phyloP scores from a whole-genome alignment of 2,329 filamentous ascomycete species.

The Diaporthe destruens region DNA sequence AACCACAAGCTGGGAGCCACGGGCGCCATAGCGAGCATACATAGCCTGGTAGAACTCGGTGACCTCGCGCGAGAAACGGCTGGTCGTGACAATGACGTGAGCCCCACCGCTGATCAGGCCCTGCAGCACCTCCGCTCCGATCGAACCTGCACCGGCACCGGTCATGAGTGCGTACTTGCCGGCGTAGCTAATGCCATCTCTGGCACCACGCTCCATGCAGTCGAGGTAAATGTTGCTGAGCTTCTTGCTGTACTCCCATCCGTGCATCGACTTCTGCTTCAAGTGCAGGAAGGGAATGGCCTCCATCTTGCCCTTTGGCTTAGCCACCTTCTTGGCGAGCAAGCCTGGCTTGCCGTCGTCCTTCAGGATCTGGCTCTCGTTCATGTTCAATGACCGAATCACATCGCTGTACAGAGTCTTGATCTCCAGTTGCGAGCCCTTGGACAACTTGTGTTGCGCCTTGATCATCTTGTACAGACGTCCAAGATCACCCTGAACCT shows the following conservation, averaged over 20 bases:
- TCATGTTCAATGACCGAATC: constrained; percentile 95
- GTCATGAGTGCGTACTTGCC: constrained; percentile 99
- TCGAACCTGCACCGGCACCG: constrained; percentile 96
- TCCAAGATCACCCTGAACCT: constrained; percentile 95
- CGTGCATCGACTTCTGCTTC: constrained; percentile 92
- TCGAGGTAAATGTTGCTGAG: constrained; percentile 93
- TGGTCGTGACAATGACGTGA: constrained; percentile 96
- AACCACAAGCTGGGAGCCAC: constrained; percentile 95
- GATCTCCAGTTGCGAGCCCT: constrained; percentile 95
- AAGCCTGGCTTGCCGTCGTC: constrained; percentile 77
- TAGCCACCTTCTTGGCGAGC: constrained; percentile 66
- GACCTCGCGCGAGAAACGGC: constrained; percentile 94
- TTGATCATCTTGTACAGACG: constrained; percentile 98
- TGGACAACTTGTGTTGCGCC: constrained; percentile 97
- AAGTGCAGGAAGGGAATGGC: constrained; percentile 98
- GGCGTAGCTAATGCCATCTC: constrained; percentile 88
- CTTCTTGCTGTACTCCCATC: constrained; percentile 99
- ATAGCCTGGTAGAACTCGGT: constrained; percentile 99
- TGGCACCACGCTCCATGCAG: constrained; percentile 89
- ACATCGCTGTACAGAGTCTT: constrained; percentile 95
- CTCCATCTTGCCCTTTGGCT: constrained; percentile 90
- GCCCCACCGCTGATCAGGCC: constrained; percentile 96
- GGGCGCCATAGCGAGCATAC: constrained; percentile 94
- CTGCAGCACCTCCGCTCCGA: constrained; percentile 95
- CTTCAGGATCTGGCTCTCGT: constrained; percentile 94